Percentiles rank a stretch among this genome's conserved stretches.
These are phyloP conservation scores for Inonotus hispidus DNA, from an alignment of 1,284 basidiomycete genomes.

Conservation along the genomic window DNA sequence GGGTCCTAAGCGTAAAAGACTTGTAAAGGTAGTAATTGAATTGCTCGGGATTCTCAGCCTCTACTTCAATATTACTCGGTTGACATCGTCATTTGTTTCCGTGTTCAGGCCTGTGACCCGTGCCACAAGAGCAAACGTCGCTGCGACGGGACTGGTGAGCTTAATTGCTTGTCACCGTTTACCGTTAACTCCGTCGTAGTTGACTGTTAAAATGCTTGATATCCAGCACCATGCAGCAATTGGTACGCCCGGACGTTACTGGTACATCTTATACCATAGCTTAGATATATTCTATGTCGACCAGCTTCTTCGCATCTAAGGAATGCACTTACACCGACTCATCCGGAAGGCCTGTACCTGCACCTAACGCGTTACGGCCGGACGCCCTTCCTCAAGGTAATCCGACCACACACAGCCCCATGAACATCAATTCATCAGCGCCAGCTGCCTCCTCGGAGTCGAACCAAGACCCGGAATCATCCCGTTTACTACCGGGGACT, in stretches of 20 bases:
- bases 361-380: slow-evolving; percentile 41
- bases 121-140: slow-evolving; percentile 80
- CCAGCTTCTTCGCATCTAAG: slow-evolving; percentile 76
- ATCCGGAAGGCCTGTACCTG: slow-evolving; percentile 69
- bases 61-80: slow-evolving; percentile 9
- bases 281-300: slow-evolving; percentile 1
- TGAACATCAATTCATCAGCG: slow-evolving; percentile 10
- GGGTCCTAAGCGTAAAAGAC: slow-evolving; percentile 58
- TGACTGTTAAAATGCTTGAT: background rate
- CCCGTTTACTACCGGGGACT: background rate
- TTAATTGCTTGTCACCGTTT: slow-evolving; percentile 5
- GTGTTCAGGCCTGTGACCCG: slow-evolving; percentile 65
- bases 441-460: background rate
- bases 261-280: background rate
- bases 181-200: background rate
- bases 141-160: slow-evolving; percentile 73
- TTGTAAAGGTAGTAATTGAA: slow-evolving; percentile 53
- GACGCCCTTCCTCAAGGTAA: background rate
- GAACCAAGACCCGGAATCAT: background rate
- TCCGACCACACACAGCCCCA: background rate
- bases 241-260: slow-evolving; percentile 43
- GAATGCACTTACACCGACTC: slow-evolving; percentile 75
- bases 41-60: background rate
- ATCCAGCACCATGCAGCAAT: slow-evolving; percentile 70
- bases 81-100: slow-evolving; percentile 9